phyloP scores from a whole-genome alignment of 495 filamentous ascomycete species.

The Aspergillus baeticus region DNA sequence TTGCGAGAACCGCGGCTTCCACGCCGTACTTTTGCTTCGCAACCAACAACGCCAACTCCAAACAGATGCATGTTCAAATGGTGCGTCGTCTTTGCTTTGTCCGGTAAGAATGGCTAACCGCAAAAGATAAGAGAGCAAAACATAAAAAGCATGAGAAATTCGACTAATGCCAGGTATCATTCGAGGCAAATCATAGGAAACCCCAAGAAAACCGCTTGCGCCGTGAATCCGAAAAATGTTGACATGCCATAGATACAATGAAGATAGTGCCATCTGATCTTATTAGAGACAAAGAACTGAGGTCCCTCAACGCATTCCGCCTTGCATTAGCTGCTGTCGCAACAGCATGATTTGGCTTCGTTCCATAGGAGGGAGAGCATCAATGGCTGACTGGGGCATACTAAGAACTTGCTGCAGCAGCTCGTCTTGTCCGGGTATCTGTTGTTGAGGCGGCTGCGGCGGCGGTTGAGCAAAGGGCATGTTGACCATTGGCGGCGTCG shows the following conservation, averaged over 20 bases:
- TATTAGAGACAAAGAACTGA: not conserved
- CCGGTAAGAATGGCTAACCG: not conserved
- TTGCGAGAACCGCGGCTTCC: not conserved
- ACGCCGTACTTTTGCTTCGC: not conserved
- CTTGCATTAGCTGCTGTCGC: constrained; percentile 53
- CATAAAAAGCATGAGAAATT: constrained; percentile 10
- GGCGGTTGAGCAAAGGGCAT: constrained; percentile 53
- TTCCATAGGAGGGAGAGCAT: constrained; percentile 69
- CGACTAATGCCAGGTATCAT: constrained; percentile 20
- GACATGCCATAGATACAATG: constrained; percentile 2
- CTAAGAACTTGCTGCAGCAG: constrained; percentile 72
- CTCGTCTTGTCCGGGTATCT: constrained; percentile 57
- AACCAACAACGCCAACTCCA: not conserved
- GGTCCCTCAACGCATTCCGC: constrained; percentile 37
- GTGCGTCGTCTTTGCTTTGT: not conserved
- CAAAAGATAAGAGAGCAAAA: not conserved
- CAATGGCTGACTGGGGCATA: constrained; percentile 73
- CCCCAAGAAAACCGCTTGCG: constrained; percentile 15
- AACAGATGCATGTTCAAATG: not conserved
- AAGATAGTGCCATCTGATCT: constrained; percentile 5
- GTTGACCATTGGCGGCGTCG: constrained; percentile 58
- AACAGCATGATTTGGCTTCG: constrained; percentile 75
- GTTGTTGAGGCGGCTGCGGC: constrained; percentile 42
- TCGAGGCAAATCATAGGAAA: constrained; percentile 10
- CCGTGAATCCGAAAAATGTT: constrained; percentile 10